A percentile compares a stretch with the other conserved stretches of the same genome.
Conservation (phyloP, 768 basidiomycete genomes). For the Tremella yokohamensis region DNA sequence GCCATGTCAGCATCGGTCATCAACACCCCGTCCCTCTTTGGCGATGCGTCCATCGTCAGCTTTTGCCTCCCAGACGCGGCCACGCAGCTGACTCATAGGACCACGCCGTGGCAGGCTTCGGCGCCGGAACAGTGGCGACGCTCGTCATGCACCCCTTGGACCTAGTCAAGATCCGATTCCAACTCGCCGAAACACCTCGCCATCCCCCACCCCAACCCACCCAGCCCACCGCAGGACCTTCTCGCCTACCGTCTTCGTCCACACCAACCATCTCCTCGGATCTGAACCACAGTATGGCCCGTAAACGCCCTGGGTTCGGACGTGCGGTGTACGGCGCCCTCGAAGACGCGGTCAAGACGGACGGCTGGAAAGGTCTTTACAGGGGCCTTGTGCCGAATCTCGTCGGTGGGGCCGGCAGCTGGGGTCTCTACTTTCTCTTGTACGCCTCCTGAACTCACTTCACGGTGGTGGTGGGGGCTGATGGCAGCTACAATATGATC, state of each 20-base stretch:
- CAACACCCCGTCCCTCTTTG: conserved; percentile 34
- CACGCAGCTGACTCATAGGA: conserved; percentile 55
- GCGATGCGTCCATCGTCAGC: conserved; percentile 41
- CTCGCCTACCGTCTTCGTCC: conserved; percentile 41
- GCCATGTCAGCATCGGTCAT: conserved; percentile 15
- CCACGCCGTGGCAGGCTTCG: conserved; percentile 89
- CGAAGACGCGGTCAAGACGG: conserved; percentile 64
- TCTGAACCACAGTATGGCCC: conserved; percentile 10
- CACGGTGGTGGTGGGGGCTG: background rate
- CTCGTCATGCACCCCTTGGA: conserved; percentile 97
- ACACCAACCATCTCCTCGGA: conserved; percentile 5
- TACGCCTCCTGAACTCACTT: conserved; percentile 55
- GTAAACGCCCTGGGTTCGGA: conserved; percentile 40
- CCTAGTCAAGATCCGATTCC: conserved; percentile 87
- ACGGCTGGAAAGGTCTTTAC: conserved; percentile 84
- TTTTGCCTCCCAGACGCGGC: background rate
- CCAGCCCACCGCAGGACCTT: conserved; percentile 11
- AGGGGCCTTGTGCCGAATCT: conserved; percentile 85
- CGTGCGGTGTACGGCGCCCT: conserved; percentile 69
- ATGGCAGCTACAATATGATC: conserved; percentile 79
- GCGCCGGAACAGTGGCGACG: conserved; percentile 86
- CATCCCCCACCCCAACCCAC: background rate
- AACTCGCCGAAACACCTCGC: conserved; percentile 70
- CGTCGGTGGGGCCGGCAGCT: conserved; percentile 90
- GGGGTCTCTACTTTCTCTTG: conserved; percentile 99